phyloP scores from a whole-genome alignment of 805 yeast genomes.

The Pichia manshurica region DNA sequence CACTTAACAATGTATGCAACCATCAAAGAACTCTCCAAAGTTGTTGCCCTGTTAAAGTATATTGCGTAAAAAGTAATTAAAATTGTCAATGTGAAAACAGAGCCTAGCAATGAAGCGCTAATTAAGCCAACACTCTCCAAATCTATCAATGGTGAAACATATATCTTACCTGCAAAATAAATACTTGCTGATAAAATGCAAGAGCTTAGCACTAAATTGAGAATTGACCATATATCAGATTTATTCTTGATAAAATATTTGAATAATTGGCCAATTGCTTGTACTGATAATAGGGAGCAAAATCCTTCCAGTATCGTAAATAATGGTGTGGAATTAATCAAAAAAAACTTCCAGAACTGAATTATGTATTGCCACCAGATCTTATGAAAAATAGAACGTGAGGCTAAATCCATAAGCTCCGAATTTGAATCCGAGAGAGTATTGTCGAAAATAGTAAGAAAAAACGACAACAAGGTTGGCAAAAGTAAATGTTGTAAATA shows the following conservation, averaged over 20 bases:
- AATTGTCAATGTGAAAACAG: constrained; percentile 68
- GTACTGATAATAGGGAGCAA: constrained; percentile 86
- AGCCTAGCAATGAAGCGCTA: constrained; percentile 81
- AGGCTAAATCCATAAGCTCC: background rate
- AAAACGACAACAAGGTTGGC: constrained; percentile 73
- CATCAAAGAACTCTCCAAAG: constrained; percentile 81
- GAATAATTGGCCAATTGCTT: constrained; percentile 80
- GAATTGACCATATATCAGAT: constrained; percentile 75
- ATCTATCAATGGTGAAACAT: constrained; percentile 62
- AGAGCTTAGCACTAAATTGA: constrained; percentile 66
- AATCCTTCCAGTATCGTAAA: constrained; percentile 91
- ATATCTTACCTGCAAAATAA: constrained; percentile 77
- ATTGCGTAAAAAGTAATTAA: constrained; percentile 81
- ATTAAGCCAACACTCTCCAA: constrained; percentile 53
- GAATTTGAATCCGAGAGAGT: constrained; percentile 3
- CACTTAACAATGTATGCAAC: constrained; percentile 91
- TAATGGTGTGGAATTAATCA: constrained; percentile 79
- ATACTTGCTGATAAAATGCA: constrained; percentile 68
- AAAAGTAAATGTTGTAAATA: constrained; percentile 77
- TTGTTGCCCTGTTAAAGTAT: constrained; percentile 75
- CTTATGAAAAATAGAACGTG: constrained; percentile 15
- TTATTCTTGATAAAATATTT: constrained; percentile 57
- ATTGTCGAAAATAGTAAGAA: constrained; percentile 47
- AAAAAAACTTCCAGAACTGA: constrained; percentile 62
- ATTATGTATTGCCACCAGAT: constrained; percentile 38